Evolutionary conservation across 1,284 basidiomycete genomes (phyloP), one percentile per base, ranked within the genome.

Genomic region (Marasmius fiardii): DNA sequence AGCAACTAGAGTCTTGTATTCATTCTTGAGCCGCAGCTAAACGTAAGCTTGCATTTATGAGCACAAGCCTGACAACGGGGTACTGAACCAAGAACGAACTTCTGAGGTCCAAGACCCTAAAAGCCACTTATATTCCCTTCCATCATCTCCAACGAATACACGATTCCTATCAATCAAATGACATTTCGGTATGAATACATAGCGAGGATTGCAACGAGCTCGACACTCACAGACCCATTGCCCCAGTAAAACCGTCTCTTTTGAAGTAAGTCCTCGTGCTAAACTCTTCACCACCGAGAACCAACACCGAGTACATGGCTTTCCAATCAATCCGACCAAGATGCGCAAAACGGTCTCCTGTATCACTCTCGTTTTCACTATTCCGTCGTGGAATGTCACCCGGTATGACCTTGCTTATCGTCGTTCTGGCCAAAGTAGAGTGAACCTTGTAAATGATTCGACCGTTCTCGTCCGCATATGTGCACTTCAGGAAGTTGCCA

Each of bases 41-140:
- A n/a, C n/a, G n/a, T n/a, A n/a, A n/a, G n/a, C n/a, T n/a, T n/a
- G n/a, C n/a, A n/a, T n/a, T n/a, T n/a, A n/a, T n/a, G n/a, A n/a
- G n/a, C n/a, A n/a, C n/a, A n/a, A n/a, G n/a, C n/a, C n/a, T n/a
- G n/a, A n/a, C n/a, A n/a, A n/a, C n/a, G n/a, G n/a, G n/a, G n/a
- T n/a, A n/a, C n/a, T n/a, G n/a, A n/a, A n/a, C n/a, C n/a, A n/a
- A n/a, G n/a, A n/a, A 58, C 34, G 28, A 35, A 67, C 70, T 62
- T 68, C 58, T 0, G 64, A 60, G 4, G 52, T 60, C 12, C 37
- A 54, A 23, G 49, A 45, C 10, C 56, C 59, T 43, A 72, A 53
- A 6, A 62, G 63, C 72, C 72, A 74, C 45, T 64, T 67, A 50
- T 73, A 75, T 56, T 71, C 69, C 43, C 64, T 66, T 1, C 71